Evolutionary conservation across 2,329 filamentous ascomycete genomes (phyloP).

Genomic region (Aspergillus sclerotialis): DNA sequence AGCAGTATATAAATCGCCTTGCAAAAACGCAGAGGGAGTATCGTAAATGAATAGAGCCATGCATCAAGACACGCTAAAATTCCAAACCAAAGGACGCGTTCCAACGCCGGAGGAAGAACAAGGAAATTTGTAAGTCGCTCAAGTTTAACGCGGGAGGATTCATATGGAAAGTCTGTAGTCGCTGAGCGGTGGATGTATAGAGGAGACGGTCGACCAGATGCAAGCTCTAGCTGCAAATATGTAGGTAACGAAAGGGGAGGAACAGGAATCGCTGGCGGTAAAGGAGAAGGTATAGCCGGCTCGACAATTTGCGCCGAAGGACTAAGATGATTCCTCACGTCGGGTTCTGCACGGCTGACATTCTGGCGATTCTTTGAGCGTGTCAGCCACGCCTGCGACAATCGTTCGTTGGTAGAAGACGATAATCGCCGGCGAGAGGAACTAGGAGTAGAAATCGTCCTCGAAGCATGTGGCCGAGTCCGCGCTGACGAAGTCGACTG

Average conservation of each 20-base stretch:
- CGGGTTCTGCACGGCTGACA: slow-evolving; percentile 24
- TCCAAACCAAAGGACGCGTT: slow-evolving; percentile 80
- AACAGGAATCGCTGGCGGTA: slow-evolving; percentile 50
- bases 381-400: slow-evolving; percentile 26
- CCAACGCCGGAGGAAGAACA: slow-evolving; percentile 70
- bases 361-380: slow-evolving; percentile 25
- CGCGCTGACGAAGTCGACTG: slow-evolving; percentile 16
- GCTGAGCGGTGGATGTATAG: slow-evolving; percentile 56
- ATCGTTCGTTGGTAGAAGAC: slow-evolving; percentile 22
- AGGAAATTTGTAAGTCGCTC: slow-evolving; percentile 87
- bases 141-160: slow-evolving; percentile 86
- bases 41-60: slow-evolving; percentile 95
- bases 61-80: slow-evolving; percentile 86
- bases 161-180: slow-evolving; percentile 65
- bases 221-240: slow-evolving; percentile 59
- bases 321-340: slow-evolving; percentile 22
- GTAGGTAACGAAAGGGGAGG: slow-evolving; percentile 59
- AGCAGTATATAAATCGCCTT: slow-evolving; percentile 70
- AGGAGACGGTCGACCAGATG: slow-evolving; percentile 53
- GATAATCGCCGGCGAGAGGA: slow-evolving; percentile 23
- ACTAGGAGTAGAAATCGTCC: slow-evolving; percentile 32
- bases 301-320: slow-evolving; percentile 21
- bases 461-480: slow-evolving; percentile 23
- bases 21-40: slow-evolving; percentile 80
- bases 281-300: slow-evolving; percentile 35